Percentiles rank a stretch among this genome's conserved stretches.
These are phyloP conservation scores for Globisporangium heterothallicum DNA, from an alignment of 352 stramenopile species.

Conservation along the genomic window DNA sequence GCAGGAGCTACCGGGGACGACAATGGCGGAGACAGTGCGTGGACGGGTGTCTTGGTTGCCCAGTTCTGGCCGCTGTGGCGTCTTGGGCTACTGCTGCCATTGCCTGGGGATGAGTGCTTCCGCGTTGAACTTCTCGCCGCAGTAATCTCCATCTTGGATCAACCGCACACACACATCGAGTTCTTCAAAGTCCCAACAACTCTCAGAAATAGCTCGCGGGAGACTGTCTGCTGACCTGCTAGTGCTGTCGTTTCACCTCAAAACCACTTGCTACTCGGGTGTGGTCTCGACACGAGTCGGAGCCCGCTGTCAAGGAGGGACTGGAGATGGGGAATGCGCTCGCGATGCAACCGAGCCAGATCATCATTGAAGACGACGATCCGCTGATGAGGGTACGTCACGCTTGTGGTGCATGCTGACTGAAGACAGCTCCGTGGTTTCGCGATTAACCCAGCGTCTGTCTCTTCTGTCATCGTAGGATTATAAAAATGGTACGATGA, in stretches of 20 bases:
- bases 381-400: slow-evolving; percentile 27
- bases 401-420: background rate
- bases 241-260: background rate
- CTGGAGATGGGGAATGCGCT: slow-evolving; percentile 39
- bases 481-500: slow-evolving; percentile 23
- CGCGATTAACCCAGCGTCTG: too few species aligned
- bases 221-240: background rate
- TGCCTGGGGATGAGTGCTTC: too few species aligned
- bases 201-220: too few species aligned
- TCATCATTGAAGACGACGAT: slow-evolving; percentile 47
- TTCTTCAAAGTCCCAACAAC: too few species aligned
- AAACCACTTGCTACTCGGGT: background rate
- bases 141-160: slow-evolving; percentile 1
- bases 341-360: slow-evolving; percentile 21
- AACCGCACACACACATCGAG: too few species aligned
- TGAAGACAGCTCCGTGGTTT: background rate
- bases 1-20: too few species aligned
- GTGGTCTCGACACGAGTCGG: background rate
- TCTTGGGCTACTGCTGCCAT: background rate
- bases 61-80: too few species aligned
- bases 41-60: too few species aligned
- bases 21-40: too few species aligned
- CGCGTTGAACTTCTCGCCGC: too few species aligned
- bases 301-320: too few species aligned
- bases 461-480: slow-evolving; percentile 14